Percentiles rank a stretch among this genome's conserved stretches.
Conservation (phyloP, 495 filamentous ascomycete species). For the Xylaria curta region DNA sequence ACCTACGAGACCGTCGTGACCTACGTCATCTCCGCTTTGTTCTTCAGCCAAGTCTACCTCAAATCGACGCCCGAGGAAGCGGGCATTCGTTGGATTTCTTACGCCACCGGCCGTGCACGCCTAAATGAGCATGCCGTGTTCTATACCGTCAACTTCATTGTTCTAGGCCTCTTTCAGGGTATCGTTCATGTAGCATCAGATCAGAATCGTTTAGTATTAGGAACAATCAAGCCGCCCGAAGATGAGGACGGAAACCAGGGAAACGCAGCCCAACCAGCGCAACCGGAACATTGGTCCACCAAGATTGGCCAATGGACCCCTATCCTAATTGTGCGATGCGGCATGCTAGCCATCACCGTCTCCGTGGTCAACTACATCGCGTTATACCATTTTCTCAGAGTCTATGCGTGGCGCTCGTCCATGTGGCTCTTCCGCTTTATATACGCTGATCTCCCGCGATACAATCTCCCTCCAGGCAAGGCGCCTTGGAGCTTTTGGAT, state of each 20-base stretch:
- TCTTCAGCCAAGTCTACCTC: slow-evolving; percentile 84
- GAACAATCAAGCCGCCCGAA: slow-evolving; percentile 40
- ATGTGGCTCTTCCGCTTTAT: slow-evolving; percentile 72
- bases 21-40: slow-evolving; percentile 78
- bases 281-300: slow-evolving; percentile 12
- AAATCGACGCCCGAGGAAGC: slow-evolving; percentile 71
- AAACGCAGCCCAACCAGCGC: slow-evolving; percentile 3
- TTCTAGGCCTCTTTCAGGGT: slow-evolving; percentile 73
- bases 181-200: slow-evolving; percentile 73
- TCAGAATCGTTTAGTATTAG: slow-evolving; percentile 71
- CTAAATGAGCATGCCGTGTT: slow-evolving; percentile 90
- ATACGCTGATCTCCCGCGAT: slow-evolving; percentile 70
- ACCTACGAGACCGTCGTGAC: slow-evolving; percentile 71
- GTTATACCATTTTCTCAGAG: slow-evolving; percentile 69
- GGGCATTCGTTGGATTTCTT: slow-evolving; percentile 73
- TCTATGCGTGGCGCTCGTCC: slow-evolving; percentile 70
- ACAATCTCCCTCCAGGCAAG: slow-evolving; percentile 64
- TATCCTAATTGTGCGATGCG: slow-evolving; percentile 30
- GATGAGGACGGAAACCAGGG: not conserved
- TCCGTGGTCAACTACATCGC: slow-evolving; percentile 57
- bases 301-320: slow-evolving; percentile 30
- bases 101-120: slow-evolving; percentile 65
- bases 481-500: slow-evolving; percentile 64
- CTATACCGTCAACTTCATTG: slow-evolving; percentile 71
- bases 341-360: slow-evolving; percentile 48